phyloP scores from a whole-genome alignment of 179 eudicot genomes.

The Camellia oleifera region DNA sequence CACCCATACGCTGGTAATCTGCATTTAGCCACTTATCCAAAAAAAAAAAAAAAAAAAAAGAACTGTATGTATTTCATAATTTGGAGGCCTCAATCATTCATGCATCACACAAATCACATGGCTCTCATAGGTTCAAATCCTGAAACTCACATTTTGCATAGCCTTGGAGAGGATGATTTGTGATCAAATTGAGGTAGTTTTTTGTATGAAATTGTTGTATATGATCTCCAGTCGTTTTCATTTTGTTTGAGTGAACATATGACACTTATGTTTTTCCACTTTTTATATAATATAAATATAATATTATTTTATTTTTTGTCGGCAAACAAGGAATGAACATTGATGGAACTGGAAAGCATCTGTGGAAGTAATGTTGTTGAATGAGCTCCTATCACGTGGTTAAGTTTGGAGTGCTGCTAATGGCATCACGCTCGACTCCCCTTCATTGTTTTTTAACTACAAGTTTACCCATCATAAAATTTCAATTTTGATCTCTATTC shows the following conservation, averaged over 20 bases:
- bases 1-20: background rate
- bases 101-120: background rate
- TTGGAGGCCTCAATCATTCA: background rate
- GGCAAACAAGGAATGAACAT: background rate
- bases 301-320: background rate
- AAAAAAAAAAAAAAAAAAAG: background rate
- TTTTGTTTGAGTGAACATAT: constrained; percentile 13
- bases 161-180: constrained; percentile 1
- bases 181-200: constrained; percentile 10
- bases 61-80: background rate
- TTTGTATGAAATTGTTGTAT: constrained; percentile 24
- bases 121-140: background rate
- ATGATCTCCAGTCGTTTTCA: constrained; percentile 7
- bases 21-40: background rate
- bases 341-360: background rate
- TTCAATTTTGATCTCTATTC: too few species aligned
- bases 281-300: background rate
- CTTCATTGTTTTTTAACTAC: too few species aligned
- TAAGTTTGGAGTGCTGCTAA: too few species aligned
- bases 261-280: background rate
- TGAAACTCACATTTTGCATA: background rate
- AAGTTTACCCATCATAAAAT: too few species aligned
- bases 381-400: background rate
- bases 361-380: background rate
- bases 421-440: too few species aligned